Conservation (phyloP, 23 red algal species). For the Chondrus crispus region DNA sequence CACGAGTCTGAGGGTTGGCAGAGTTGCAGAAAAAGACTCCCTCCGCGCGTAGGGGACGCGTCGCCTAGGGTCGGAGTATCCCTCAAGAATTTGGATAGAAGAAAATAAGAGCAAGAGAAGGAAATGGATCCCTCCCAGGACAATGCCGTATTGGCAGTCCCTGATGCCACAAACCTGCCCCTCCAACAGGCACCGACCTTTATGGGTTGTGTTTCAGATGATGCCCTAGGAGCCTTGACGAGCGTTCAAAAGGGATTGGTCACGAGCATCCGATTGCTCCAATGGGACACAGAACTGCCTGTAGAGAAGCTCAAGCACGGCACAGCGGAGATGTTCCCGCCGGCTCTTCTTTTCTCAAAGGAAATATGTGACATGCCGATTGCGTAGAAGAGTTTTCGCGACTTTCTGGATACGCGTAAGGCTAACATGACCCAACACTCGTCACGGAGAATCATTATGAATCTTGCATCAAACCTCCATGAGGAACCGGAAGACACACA, state of each 20-base stretch:
- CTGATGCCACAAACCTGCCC: background rate
- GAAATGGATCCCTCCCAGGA: too few relatives aligned
- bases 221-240: background rate
- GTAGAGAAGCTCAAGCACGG: background rate
- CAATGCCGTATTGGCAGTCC: too few relatives aligned
- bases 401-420: background rate
- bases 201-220: background rate
- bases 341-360: background rate
- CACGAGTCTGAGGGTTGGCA: too few relatives aligned
- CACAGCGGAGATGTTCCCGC: background rate
- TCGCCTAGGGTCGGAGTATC: too few relatives aligned
- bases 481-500: too few relatives aligned
- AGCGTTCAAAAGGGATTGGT: background rate
- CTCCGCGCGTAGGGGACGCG: too few relatives aligned
- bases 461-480: background rate
- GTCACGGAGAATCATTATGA: background rate
- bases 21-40: too few relatives aligned
- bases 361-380: background rate
- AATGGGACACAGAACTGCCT: background rate
- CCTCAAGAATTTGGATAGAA: too few relatives aligned
- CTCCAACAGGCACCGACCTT: background rate
- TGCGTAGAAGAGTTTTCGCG: background rate
- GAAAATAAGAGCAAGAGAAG: too few relatives aligned
- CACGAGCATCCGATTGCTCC: background rate
- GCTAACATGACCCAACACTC: background rate